Evolutionary conservation across 2,329 filamentous ascomycete genomes (phyloP).

Genomic region (Cordyceps cateniannulata): DNA sequence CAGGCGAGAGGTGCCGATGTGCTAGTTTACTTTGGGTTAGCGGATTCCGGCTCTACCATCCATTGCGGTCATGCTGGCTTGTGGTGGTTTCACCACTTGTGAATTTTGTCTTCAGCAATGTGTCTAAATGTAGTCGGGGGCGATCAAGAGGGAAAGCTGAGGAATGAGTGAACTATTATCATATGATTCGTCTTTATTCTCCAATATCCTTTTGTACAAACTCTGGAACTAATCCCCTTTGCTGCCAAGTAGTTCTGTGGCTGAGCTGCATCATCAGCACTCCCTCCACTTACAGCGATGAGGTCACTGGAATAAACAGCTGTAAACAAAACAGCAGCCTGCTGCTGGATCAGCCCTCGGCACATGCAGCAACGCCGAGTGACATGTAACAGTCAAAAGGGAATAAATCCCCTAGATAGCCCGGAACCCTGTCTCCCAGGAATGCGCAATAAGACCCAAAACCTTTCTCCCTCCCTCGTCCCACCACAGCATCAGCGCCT

Average conservation of each 20-base stretch:
- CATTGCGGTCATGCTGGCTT: not conserved
- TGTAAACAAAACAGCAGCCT: not conserved
- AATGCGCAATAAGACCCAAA: not conserved
- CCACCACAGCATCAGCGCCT: not conserved
- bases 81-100: not conserved
- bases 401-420: not conserved
- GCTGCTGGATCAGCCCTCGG: not conserved
- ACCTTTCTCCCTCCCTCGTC: not conserved
- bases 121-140: not conserved
- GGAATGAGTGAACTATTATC: no score
- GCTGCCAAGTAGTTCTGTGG: not conserved
- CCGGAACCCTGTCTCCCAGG: not conserved
- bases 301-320: not conserved
- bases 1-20: not conserved
- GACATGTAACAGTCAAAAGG: not conserved
- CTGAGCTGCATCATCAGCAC: not conserved
- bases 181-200: no score
- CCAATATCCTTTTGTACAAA: no score
- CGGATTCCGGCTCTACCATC: not conserved
- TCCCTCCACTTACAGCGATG: not conserved
- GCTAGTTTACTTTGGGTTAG: not conserved
- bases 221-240: no score
- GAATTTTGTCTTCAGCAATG: not conserved
- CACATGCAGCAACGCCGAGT: not conserved
- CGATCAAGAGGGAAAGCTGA: not conserved